These are phyloP conservation scores for Letharia columbiana DNA, from an alignment of 495 filamentous ascomycete species.

Conservation along the genomic window DNA sequence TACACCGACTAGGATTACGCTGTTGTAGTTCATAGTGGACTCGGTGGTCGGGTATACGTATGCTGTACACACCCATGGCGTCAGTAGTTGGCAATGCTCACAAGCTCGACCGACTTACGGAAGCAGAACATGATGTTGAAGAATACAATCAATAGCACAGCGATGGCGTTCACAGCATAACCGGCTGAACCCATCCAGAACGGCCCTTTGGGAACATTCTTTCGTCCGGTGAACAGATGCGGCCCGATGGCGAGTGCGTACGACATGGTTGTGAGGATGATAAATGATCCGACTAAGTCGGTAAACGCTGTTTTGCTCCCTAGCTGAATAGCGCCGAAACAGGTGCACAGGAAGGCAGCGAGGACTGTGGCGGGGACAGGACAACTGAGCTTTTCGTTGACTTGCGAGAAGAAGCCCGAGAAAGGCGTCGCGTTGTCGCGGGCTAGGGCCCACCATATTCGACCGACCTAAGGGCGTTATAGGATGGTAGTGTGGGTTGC, in stretches of 20 bases:
- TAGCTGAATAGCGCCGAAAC: constrained; percentile 67
- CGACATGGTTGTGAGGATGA: constrained; percentile 60
- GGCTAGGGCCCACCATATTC: constrained; percentile 78
- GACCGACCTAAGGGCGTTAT: constrained; percentile 30
- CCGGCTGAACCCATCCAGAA: constrained; percentile 63
- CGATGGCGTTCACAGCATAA: constrained; percentile 48
- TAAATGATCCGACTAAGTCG: constrained; percentile 63
- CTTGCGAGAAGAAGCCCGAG: constrained; percentile 32
- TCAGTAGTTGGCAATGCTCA: not conserved
- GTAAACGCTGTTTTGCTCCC: constrained; percentile 66
- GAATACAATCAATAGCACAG: constrained; percentile 55
- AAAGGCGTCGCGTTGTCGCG: constrained; percentile 56
- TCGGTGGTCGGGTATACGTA: constrained; percentile 47
- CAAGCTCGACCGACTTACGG: constrained; percentile 26
- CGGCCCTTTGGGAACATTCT: constrained; percentile 54
- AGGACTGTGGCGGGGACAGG: constrained; percentile 62
- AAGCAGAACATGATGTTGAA: constrained; percentile 78
- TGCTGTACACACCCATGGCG: constrained; percentile 22
- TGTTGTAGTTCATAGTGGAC: constrained; percentile 62
- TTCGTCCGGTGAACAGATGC: constrained; percentile 56
- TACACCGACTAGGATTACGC: constrained; percentile 52
- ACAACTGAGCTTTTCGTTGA: constrained; percentile 44
- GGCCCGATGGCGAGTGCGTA: constrained; percentile 72
- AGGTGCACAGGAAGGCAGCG: constrained; percentile 49
- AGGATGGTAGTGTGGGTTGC: not conserved